Conservation (phyloP, 192 early-diverging fungal genomes). For the Dispira simplex region DNA sequence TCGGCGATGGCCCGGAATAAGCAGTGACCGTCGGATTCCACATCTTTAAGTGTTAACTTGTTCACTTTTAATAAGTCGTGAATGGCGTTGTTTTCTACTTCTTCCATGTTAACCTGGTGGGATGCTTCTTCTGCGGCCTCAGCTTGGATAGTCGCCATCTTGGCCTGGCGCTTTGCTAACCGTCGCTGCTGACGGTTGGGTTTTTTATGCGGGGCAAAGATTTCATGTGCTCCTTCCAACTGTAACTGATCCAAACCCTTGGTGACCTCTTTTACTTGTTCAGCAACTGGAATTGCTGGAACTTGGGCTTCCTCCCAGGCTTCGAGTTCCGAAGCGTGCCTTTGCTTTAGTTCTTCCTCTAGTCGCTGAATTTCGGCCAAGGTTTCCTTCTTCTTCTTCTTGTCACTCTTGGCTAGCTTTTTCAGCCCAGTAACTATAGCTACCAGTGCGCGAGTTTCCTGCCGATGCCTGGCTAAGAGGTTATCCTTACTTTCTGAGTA, state of each 20-base stretch:
- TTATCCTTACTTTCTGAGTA: slow-evolving; percentile 38
- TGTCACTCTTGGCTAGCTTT: slow-evolving; percentile 55
- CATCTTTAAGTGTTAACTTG: slow-evolving; percentile 45
- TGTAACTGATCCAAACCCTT: no score
- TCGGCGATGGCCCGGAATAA: slow-evolving; percentile 82
- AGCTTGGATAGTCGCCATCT: slow-evolving; percentile 50
- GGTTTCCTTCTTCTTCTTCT: slow-evolving; percentile 88
- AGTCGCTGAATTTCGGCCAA: slow-evolving; percentile 43
- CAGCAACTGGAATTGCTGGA: no score
- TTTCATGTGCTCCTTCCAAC: no score
- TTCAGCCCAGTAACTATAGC: slow-evolving; percentile 56
- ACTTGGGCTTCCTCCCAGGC: slow-evolving; percentile 13
- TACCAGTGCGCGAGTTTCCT: slow-evolving; percentile 57
- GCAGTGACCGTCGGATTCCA: slow-evolving; percentile 82
- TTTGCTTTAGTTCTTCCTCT: slow-evolving; percentile 39
- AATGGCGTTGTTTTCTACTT: slow-evolving; percentile 56
- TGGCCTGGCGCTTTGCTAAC: slow-evolving; percentile 23
- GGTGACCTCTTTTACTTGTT: no score
- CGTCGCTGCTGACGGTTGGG: slow-evolving; percentile 12
- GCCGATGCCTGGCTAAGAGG: slow-evolving; percentile 52
- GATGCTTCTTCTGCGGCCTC: slow-evolving; percentile 65
- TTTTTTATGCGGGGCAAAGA: neutral
- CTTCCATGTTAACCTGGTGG: slow-evolving; percentile 53
- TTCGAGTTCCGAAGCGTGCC: slow-evolving; percentile 45
- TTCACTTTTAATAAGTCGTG: slow-evolving; percentile 33